These are phyloP conservation scores for Plasmodium blacklocki DNA, from an alignment of 169 alveolate genomes.

Conservation along the genomic window DNA sequence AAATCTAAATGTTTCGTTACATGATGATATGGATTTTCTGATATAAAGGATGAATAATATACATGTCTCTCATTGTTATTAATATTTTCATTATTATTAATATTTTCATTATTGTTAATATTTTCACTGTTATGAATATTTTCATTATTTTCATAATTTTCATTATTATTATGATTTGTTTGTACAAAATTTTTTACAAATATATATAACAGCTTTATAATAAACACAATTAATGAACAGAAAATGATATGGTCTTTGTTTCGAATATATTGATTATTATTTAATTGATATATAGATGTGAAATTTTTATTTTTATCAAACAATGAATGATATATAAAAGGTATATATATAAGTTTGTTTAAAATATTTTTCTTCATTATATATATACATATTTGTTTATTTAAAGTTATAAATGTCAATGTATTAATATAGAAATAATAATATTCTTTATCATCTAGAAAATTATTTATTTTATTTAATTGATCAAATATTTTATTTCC, in stretches of 20 bases:
- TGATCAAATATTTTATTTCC: conserved; percentile 42
- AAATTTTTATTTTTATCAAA: conserved; percentile 51
- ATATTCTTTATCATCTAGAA: conserved; percentile 23
- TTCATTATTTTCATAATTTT: no score
- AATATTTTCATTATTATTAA: no score
- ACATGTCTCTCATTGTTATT: no score
- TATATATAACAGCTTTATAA: conserved; percentile 40
- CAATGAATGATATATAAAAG: conserved; percentile 30
- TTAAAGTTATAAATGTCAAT: conserved; percentile 26
- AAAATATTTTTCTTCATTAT: conserved; percentile 34
- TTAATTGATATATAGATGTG: conserved; percentile 27
- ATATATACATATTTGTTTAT: conserved; percentile 30
- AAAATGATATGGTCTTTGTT: conserved; percentile 51
- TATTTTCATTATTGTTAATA: no score
- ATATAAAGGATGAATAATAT: no score
- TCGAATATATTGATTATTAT: conserved; percentile 26
- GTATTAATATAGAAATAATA: conserved; percentile 64
- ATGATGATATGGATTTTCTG: no score
- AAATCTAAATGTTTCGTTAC: background rate
- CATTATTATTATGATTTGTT: background rate
- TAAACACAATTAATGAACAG: conserved; percentile 60
- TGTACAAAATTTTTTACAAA: conserved; percentile 20
- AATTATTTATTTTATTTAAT: conserved; percentile 30
- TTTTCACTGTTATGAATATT: no score
- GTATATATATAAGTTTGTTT: conserved; percentile 43